A percentile compares a stretch with the other conserved stretches of the same genome.
Evolutionary conservation across 2,329 filamentous ascomycete genomes (phyloP).

Genomic region (Diaporthe nobilis): DNA sequence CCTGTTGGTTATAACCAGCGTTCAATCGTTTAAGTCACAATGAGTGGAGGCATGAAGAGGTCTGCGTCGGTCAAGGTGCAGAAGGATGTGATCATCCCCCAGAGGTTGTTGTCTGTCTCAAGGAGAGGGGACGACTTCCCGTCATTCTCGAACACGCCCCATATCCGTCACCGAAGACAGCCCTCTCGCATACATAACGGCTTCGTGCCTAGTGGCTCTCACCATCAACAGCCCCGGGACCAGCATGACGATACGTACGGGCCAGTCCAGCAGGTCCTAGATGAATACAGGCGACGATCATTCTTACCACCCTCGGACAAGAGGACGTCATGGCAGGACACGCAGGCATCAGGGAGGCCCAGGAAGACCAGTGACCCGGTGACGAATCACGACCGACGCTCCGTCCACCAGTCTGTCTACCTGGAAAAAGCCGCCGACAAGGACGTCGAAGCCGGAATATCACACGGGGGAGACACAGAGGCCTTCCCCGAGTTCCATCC

Average conservation of each 20-base stretch:
- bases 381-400: constrained; percentile 19
- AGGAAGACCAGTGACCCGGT: constrained; percentile 13
- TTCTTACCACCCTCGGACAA: constrained; percentile 8
- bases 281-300: constrained; percentile 28
- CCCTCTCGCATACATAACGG: constrained; percentile 12
- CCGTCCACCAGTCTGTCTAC: constrained; percentile 11
- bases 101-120: constrained; percentile 29
- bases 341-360: constrained; percentile 2
- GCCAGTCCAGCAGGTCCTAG: constrained; percentile 11
- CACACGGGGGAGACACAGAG: neutral
- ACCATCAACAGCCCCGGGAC: constrained; percentile 9
- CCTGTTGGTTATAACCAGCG: neutral
- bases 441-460: neutral
- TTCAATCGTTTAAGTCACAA: constrained; percentile 13
- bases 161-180: constrained; percentile 28
- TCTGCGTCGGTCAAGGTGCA: constrained; percentile 33
- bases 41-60: constrained; percentile 32
- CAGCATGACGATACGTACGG: constrained; percentile 13
- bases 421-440: neutral
- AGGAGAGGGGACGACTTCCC: constrained; percentile 21
- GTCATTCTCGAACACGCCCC: constrained; percentile 5
- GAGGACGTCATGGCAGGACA: constrained; percentile 18
- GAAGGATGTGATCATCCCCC: constrained; percentile 30
- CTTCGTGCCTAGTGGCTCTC: constrained; percentile 22
- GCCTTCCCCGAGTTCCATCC: neutral